These are phyloP conservation scores for Ophiostoma sp. DNA, from an alignment of 2,329 filamentous ascomycete genomes.

Conservation along the genomic window DNA sequence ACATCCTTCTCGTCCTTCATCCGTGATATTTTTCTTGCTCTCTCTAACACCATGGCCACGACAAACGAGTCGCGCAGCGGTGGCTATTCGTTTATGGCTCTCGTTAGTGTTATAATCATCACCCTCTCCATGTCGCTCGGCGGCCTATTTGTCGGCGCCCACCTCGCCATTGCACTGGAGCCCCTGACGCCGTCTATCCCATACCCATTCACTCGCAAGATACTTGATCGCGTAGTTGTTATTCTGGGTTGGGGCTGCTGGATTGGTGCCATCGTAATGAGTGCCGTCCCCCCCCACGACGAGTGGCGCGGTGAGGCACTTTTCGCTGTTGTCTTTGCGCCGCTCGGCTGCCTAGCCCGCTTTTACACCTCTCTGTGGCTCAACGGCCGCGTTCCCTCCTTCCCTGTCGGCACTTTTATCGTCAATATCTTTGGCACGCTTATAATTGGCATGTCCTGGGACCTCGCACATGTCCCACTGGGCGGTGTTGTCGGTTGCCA, in stretches of 20 bases:
- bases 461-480: slow-evolving; percentile 63
- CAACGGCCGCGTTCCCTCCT: slow-evolving; percentile 61
- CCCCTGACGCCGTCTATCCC: slow-evolving; percentile 56
- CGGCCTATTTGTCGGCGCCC: slow-evolving; percentile 66
- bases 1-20: slow-evolving; percentile 68
- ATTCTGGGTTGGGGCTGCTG: slow-evolving; percentile 68
- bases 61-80: slow-evolving; percentile 50
- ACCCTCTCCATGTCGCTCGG: slow-evolving; percentile 66
- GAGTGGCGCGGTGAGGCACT: slow-evolving; percentile 70
- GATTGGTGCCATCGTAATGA: slow-evolving; percentile 69
- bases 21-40: slow-evolving; percentile 60
- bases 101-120: slow-evolving; percentile 67
- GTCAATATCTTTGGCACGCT: slow-evolving; percentile 75
- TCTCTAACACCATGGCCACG: slow-evolving; percentile 65
- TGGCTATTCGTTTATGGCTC: slow-evolving; percentile 77
- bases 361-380: slow-evolving; percentile 67
- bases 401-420: slow-evolving; percentile 80
- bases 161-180: slow-evolving; percentile 62
- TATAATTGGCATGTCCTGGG: slow-evolving; percentile 69
- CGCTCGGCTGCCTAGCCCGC: slow-evolving; percentile 67
- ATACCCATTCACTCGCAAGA: slow-evolving; percentile 49
- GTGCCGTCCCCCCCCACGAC: slow-evolving; percentile 65
- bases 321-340: slow-evolving; percentile 77
- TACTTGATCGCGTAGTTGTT: slow-evolving; percentile 60
- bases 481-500: slow-evolving; percentile 56